phyloP scores from a whole-genome alignment of 2,329 filamentous ascomycete genomes.

The Elsinoe ampelina region DNA sequence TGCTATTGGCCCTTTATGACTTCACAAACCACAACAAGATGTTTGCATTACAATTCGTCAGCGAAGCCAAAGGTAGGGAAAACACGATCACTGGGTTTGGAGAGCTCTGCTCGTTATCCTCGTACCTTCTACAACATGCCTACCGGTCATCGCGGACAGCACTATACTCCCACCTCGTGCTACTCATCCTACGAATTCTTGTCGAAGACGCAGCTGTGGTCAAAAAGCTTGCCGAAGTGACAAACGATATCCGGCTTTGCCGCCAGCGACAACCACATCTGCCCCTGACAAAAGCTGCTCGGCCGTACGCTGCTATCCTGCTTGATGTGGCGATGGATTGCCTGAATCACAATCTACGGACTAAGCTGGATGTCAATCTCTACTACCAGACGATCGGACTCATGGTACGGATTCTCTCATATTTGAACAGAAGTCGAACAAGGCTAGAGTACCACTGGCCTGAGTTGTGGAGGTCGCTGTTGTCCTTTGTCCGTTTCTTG shows the following conservation, averaged over 20 bases:
- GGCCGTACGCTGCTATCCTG: slow-evolving; percentile 64
- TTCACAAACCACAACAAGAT: slow-evolving; percentile 92
- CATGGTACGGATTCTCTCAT: slow-evolving; percentile 71
- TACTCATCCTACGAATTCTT: slow-evolving; percentile 76
- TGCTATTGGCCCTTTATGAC: slow-evolving; percentile 81
- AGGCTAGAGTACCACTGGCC: slow-evolving; percentile 88
- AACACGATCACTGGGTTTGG: slow-evolving; percentile 54
- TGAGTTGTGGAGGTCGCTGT: slow-evolving; percentile 81
- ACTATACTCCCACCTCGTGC: slow-evolving; percentile 73
- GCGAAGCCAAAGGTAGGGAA: slow-evolving; percentile 24
- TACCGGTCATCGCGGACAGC: slow-evolving; percentile 70
- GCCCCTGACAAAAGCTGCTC: slow-evolving; percentile 61
- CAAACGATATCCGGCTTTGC: slow-evolving; percentile 67
- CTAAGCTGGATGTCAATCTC: slow-evolving; percentile 72
- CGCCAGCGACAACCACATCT: slow-evolving; percentile 81
- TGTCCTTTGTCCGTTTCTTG: slow-evolving; percentile 82
- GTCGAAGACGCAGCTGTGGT: slow-evolving; percentile 76
- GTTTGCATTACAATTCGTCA: slow-evolving; percentile 78
- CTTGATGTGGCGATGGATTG: slow-evolving; percentile 84
- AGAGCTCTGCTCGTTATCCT: slow-evolving; percentile 76
- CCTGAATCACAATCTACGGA: slow-evolving; percentile 85
- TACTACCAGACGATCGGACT: slow-evolving; percentile 62
- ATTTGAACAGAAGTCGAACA: slow-evolving; percentile 71
- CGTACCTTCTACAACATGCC: slow-evolving; percentile 88
- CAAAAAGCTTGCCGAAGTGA: slow-evolving; percentile 77